phyloP scores from a whole-genome alignment of 169 alveolate species.

The Eimeria praecox region DNA sequence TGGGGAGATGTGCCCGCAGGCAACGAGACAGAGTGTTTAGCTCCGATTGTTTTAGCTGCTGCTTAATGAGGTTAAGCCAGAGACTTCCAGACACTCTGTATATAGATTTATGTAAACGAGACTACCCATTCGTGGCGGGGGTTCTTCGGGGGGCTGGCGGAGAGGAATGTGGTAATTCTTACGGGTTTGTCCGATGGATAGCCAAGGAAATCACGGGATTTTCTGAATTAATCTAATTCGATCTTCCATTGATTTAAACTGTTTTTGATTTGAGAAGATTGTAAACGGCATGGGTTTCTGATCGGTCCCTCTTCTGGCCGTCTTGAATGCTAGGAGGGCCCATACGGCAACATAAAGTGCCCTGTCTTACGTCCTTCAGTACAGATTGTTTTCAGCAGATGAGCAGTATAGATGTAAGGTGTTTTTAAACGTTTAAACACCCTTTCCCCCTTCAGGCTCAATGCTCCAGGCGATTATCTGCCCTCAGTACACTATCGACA shows the following conservation, averaged over 20 bases:
- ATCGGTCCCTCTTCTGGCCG: not conserved
- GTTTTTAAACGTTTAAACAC: not conserved
- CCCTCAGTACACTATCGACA: conserved; percentile 8
- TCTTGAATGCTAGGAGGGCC: not conserved
- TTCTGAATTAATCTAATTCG: not conserved
- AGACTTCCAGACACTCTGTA: not conserved
- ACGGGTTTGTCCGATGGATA: not conserved
- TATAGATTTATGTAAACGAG: not conserved
- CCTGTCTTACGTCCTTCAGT: not conserved
- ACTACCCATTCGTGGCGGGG: not conserved
- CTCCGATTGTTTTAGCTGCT: not conserved
- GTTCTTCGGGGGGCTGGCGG: not conserved
- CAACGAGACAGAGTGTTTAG: not conserved
- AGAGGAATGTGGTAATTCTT: not conserved
- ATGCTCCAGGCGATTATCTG: not conserved
- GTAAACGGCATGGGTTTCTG: not conserved
- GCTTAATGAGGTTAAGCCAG: not conserved
- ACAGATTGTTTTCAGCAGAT: not conserved
- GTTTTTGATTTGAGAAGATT: not conserved
- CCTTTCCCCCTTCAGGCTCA: not conserved
- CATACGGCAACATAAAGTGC: not conserved
- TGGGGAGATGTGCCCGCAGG: not conserved
- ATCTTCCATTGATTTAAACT: not conserved
- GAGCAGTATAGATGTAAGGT: not conserved
- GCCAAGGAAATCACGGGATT: not conserved